Evolutionary conservation across 1,284 basidiomycete genomes (phyloP), one percentile per base, ranked within the genome.

Genomic region (Leccinum cinnamomeum): DNA sequence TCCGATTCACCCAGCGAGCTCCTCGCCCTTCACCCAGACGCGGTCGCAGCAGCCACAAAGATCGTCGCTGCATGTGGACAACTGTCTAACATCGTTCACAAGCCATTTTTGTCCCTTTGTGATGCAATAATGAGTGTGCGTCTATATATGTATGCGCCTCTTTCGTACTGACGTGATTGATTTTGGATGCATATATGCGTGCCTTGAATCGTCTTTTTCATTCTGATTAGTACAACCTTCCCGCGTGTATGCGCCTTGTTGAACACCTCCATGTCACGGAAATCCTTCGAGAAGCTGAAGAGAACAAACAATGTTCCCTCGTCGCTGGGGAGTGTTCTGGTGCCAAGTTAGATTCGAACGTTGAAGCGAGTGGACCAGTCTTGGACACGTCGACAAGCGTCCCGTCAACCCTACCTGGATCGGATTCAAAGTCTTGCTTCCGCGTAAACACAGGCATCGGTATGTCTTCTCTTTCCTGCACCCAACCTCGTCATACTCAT

Each of bases 51-150:
- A 7, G 82, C 85, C 37, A 83, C 82, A 61, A 80, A 78, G 62
- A 86, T 91, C 58, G 81, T 90, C 39, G 84, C 88, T 39, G 88
- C 89, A 3, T 83, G 84, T 37, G 87, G 84, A 2, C 89, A 91
- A 69, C 75, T 91, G 64, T 76, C 80, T 14, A 83, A 80, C 7
- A 84, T 81, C 25, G 84, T 89, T 16, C 87, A 89, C 70, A 76
- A 77, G 10, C 89, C 89, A 37, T 90, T 90, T 70, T 75, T 88
- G 41, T 83, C 82, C 16, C 74, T 91, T 11, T 88, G 86, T 67
- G 88, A 90, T 69, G 86, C 86, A 2, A 75, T 79, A 10, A 88
- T 89, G 84, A 82, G 79, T 33, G 88, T 89, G 67, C 61, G 84
- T 80, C 58, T 37, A 28, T 57, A 10, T 16, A 1, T 37, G 7